Evolutionary conservation across 2,329 filamentous ascomycete genomes (phyloP), one percentile per base, ranked within the genome.

Genomic region (Botrytis aclada): DNA sequence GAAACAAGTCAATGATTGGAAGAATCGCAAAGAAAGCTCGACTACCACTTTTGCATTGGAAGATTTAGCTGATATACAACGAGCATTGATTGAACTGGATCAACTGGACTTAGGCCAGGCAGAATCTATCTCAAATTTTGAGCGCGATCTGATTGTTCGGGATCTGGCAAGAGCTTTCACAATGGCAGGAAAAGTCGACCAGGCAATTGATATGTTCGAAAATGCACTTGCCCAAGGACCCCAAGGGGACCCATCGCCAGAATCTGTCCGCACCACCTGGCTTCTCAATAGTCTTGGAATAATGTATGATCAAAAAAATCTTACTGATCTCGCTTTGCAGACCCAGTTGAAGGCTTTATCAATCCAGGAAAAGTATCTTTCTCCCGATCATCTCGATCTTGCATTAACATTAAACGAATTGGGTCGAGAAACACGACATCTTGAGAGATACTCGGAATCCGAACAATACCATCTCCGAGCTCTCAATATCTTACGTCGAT

Each of bases 81-180:
- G 70, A 16, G 70, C 70, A 29, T 29, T 72, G 32, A 72, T 69
- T 18, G 70, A 67, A 25, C 25, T 72, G 0, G 70, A 72, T 10
- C 70, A 69, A 14, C 29, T 61, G 4, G 20, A 51, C 22, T 29
- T 60, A 8, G 29, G 9, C 9, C 62, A 60, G 25, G 63, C 39
- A 41, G 39, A 60, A 32, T 47, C 32, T 22, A 61, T 72, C 41
- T 72, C 70, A 6, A 56, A 56, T 6, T 72, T 72, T 37, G 70
- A 72, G 25, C 63, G 70, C 10, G 70, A 72, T 32, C 16, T 72
- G 2, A 72, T 60, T 1, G 12, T 72, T 18, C 63, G 70, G 9
- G 70, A 72, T n/a, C 34, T 72, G 10, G 70, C 70, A 45, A 32
- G 70, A 37, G 70, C 70, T 34, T 72, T 67, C 41, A 72, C 70